Evolutionary conservation across 139 green algal genomes (phyloP).

Genomic region (Penium margaritaceum): DNA sequence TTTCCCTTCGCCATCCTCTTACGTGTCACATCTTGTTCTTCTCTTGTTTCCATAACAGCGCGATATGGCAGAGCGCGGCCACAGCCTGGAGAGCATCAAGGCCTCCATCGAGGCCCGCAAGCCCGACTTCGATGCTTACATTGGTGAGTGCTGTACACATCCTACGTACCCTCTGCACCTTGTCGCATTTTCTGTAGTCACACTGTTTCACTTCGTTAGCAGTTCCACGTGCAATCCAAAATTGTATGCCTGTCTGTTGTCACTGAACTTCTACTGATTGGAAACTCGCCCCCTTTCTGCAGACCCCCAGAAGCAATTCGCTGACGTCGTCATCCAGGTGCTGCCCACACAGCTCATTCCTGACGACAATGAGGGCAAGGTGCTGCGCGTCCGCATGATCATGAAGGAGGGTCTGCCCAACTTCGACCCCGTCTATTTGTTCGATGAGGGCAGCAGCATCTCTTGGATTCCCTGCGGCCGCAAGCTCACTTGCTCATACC

Average conservation of each 20-base stretch:
- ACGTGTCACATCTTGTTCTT: too few relatives aligned
- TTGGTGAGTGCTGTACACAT: constrained; percentile 27
- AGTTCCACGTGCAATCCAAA: not conserved
- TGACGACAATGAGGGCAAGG: constrained; percentile 95
- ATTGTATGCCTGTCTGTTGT: not conserved
- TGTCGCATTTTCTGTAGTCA: too few relatives aligned
- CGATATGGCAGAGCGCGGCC: constrained; percentile 96
- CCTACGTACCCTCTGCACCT: not conserved
- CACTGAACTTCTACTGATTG: not conserved
- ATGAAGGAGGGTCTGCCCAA: constrained; percentile 89
- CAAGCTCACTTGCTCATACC: constrained; percentile 99
- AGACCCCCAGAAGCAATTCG: constrained; percentile 97
- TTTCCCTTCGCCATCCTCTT: too few relatives aligned
- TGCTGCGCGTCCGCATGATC: constrained; percentile 97
- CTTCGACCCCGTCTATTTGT: constrained; percentile 90
- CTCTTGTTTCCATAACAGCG: too few relatives aligned
- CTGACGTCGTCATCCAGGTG: constrained; percentile 96
- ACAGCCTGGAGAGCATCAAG: constrained; percentile 97
- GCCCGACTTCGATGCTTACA: constrained; percentile 90
- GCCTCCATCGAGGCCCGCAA: constrained; percentile 93
- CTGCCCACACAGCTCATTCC: constrained; percentile 98
- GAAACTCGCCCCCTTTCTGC: too few relatives aligned
- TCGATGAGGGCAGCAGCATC: constrained; percentile 97
- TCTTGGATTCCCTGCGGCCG: constrained; percentile 98
- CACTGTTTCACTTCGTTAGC: not conserved